These are phyloP conservation scores for Hortiboletus campestris DNA, from an alignment of 768 basidiomycete species.

Conservation along the genomic window DNA sequence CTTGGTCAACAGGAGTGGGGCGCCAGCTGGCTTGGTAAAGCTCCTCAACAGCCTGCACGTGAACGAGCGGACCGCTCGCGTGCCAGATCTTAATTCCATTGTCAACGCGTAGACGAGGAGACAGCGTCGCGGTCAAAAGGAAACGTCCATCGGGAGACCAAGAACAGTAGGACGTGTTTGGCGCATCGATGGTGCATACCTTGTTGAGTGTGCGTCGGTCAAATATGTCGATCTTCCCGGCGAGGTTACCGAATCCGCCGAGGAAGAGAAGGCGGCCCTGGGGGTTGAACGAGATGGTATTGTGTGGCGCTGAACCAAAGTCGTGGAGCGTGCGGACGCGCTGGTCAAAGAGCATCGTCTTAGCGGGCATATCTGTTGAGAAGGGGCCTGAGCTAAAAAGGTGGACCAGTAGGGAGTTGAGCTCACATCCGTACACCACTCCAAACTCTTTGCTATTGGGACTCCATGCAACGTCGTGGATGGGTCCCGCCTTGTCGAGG, in stretches of 20 bases:
- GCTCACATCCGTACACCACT: slow-evolving; percentile 94
- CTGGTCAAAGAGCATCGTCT: slow-evolving; percentile 87
- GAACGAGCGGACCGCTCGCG: slow-evolving; percentile 83
- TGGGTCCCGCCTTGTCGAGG: slow-evolving; percentile 94
- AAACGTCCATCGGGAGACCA: slow-evolving; percentile 95
- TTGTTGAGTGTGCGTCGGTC: slow-evolving; percentile 86
- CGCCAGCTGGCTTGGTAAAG: slow-evolving; percentile 89
- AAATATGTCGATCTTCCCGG: slow-evolving; percentile 89
- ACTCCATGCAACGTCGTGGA: slow-evolving; percentile 95
- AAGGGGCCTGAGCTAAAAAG: neutral
- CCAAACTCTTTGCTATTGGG: slow-evolving; percentile 96
- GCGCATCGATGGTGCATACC: slow-evolving; percentile 77
- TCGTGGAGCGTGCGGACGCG: slow-evolving; percentile 86
- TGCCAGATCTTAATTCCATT: slow-evolving; percentile 98
- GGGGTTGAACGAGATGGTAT: slow-evolving; percentile 93
- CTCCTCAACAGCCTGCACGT: slow-evolving; percentile 80
- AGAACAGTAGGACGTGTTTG: slow-evolving; percentile 91
- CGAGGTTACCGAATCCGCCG: slow-evolving; percentile 96
- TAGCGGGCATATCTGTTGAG: slow-evolving; percentile 86
- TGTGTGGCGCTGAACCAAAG: slow-evolving; percentile 86
- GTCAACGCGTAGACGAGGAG: slow-evolving; percentile 92
- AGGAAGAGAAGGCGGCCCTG: slow-evolving; percentile 86
- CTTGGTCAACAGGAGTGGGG: slow-evolving; percentile 64
- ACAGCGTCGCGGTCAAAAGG: slow-evolving; percentile 93
- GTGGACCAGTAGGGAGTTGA: neutral